Conservation (phyloP, 106 monocot species). For the Allium sativum region DNA sequence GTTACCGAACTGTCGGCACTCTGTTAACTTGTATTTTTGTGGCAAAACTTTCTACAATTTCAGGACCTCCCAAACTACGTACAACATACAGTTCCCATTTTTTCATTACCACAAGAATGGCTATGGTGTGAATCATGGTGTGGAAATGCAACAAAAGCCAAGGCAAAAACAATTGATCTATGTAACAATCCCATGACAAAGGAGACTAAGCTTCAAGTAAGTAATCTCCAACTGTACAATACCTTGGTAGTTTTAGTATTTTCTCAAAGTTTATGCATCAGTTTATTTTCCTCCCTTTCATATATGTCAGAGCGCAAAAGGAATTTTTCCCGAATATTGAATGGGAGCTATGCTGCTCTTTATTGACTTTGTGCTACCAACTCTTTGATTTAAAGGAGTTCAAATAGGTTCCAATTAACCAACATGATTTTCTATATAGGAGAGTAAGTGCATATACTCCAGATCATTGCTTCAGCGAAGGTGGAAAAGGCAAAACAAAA, state of each 20-base stretch:
- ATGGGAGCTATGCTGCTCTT: too few species aligned
- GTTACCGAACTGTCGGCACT: background rate
- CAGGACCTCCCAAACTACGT: conserved; percentile 99
- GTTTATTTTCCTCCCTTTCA: background rate
- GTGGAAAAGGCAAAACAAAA: too few species aligned
- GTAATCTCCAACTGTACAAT: background rate
- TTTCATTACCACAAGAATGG: conserved; percentile 99
- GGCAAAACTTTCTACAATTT: conserved; percentile 2
- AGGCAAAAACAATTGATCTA: conserved; percentile 94
- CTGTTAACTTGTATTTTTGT: background rate
- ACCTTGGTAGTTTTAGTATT: background rate
- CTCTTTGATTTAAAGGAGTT: too few species aligned
- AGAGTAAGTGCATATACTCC: too few species aligned
- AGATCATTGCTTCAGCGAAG: too few species aligned
- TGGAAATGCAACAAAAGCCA: conserved; percentile 85
- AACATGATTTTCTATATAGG: too few species aligned
- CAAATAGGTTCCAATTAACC: too few species aligned
- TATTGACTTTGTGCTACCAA: too few species aligned
- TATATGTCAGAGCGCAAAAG: conserved; percentile 59
- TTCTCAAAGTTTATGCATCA: background rate
- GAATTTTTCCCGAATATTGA: conserved; percentile 86
- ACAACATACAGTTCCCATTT: conserved; percentile 93
- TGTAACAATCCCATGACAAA: conserved; percentile 99
- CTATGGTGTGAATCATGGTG: conserved; percentile 99
- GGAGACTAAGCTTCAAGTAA: conserved; percentile 93